Base-by-base conservation (phyloP, 108 stramenopile species). In the Fistulifera solaris region DNA sequence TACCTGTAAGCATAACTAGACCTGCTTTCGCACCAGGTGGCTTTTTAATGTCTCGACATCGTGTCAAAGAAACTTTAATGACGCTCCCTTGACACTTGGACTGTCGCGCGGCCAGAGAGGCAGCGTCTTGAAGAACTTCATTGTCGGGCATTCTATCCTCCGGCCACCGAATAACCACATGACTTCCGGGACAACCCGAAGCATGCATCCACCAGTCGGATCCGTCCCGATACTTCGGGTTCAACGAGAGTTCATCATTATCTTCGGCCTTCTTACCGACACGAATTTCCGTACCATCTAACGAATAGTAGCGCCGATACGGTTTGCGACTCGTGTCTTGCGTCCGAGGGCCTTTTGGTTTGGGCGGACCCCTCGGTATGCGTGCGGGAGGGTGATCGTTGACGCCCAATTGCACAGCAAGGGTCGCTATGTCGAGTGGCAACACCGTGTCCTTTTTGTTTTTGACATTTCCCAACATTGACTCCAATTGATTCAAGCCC, bases 151-250 rank as follows among this genome's bases (percentile, higher is more conserved):
- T 67, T 17, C 79, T 58, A 48, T 75, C 84, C 38, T 71, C 72
- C 14, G 19, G 59, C 53, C 73, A 80, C 2, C 88, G 83, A 44
- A 94, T 79, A 0, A 87, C 78, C 15, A 94, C 84, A 61, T 94
- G 93, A 38, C 83, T 85, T 21, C 93, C 93, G 1, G 93, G 72
- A 67, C 82, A 87, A n/a, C 89, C 89, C 8, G 93, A 75, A 25
- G 80, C 87, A 40, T 89, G 93, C 72, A 89, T 84, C 93, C 93
- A 94, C 87, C 87, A 91, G 58, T 94, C 81, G 18, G 81, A 40
- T 1, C 68, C 76, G 58, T 87, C 80, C 28, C 93, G 70, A 55
- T 89, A 83, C 63, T 87, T 51, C 11, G 83, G 81, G 22, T 73
- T 73, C 27, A 68, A 44, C 1, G 89, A 80, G 10, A 94, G 66